These are phyloP conservation scores for Xylaria sp. DNA, from an alignment of 2,329 filamentous ascomycete species.

Conservation along the genomic window DNA sequence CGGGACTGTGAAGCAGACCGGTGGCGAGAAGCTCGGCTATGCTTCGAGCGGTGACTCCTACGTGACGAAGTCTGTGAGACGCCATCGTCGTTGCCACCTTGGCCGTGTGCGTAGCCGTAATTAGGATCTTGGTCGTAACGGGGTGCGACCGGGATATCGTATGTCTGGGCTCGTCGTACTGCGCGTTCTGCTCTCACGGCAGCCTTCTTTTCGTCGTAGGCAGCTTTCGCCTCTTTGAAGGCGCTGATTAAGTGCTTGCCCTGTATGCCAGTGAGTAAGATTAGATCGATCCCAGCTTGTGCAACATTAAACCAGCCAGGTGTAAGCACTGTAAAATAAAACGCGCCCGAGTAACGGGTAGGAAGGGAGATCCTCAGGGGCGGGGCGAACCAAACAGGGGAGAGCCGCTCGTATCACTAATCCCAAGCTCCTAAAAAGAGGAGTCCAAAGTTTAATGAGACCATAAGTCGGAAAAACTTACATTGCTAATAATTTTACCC, in stretches of 20 bases:
- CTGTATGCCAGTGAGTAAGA: slow-evolving; percentile 57
- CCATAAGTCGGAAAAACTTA: slow-evolving; percentile 41
- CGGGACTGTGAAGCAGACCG: slow-evolving; percentile 50
- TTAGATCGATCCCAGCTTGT: slow-evolving; percentile 24
- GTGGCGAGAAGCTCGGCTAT: slow-evolving; percentile 51
- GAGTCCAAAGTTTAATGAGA: slow-evolving; percentile 7
- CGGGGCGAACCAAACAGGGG: slow-evolving; percentile 32
- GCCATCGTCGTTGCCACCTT: slow-evolving; percentile 50
- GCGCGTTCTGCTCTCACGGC: slow-evolving; percentile 75
- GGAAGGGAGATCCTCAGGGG: slow-evolving; percentile 19
- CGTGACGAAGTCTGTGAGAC: slow-evolving; percentile 56
- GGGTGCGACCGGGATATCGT: slow-evolving; percentile 52
- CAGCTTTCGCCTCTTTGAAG: slow-evolving; percentile 90
- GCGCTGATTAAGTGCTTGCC: slow-evolving; percentile 90
- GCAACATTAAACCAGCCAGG: slow-evolving; percentile 14
- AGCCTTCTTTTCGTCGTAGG: slow-evolving; percentile 89
- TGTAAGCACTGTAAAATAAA: slow-evolving; percentile 18
- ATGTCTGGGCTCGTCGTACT: slow-evolving; percentile 71
- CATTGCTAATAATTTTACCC: slow-evolving; percentile 51
- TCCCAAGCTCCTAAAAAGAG: slow-evolving; percentile 4
- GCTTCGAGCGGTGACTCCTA: slow-evolving; percentile 55
- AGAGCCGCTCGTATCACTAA: slow-evolving; percentile 21
- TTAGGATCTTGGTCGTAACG: slow-evolving; percentile 49
- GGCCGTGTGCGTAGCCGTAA: slow-evolving; percentile 34
- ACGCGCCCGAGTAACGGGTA: not conserved